Evolutionary conservation across 345 rosid species (phyloP).

Genomic region (Streptanthus diversifolius): DNA sequence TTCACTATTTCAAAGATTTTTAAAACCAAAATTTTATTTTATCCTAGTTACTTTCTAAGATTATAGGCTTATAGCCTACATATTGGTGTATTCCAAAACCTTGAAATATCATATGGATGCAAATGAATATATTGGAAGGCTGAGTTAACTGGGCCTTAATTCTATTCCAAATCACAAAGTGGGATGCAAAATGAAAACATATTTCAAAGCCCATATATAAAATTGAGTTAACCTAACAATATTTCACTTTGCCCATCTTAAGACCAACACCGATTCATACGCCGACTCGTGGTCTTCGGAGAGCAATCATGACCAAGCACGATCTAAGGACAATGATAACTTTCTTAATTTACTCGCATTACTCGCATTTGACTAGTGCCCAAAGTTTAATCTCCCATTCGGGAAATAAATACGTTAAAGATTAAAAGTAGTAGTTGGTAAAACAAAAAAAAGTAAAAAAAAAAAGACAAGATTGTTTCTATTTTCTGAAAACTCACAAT

Average conservation of each 20-base stretch:
- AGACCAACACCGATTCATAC: slow-evolving; percentile 4
- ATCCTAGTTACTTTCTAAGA: no score
- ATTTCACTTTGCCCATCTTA: background rate
- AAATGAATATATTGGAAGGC: background rate
- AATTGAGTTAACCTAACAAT: background rate
- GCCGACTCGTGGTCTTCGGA: slow-evolving; percentile 20
- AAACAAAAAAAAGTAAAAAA: background rate
- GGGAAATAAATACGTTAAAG: background rate
- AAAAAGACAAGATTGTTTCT: background rate
- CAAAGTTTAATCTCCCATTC: slow-evolving; percentile 6
- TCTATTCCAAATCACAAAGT: background rate
- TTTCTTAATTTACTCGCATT: slow-evolving; percentile 14
- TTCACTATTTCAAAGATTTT: no score
- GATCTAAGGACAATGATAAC: slow-evolving; percentile 17
- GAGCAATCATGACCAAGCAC: slow-evolving; percentile 27
- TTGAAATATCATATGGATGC: no score
- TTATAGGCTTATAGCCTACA: background rate
- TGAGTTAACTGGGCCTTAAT: background rate
- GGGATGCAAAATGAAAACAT: background rate
- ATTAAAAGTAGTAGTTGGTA: background rate
- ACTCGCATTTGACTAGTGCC: slow-evolving; percentile 13
- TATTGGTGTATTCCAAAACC: background rate
- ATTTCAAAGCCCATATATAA: slow-evolving; percentile 1
- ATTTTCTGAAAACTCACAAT: slow-evolving; percentile 17
- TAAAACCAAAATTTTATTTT: no score